Conservation (phyloP, 202 grass and related monocot genomes). For the Bolboschoenoplectus hybrid region DNA sequence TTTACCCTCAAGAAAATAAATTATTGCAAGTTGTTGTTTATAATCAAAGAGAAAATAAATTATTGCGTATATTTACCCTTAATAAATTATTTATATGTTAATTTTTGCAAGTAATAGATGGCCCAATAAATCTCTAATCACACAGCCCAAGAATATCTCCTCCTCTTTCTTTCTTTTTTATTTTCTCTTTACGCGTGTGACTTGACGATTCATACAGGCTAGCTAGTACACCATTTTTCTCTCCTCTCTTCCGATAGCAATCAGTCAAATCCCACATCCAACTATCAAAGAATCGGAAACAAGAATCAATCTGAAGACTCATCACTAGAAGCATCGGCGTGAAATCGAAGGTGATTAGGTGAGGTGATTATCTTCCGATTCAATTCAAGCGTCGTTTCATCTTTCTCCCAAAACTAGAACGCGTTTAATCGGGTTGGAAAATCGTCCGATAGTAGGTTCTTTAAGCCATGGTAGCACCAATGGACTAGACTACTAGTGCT, state of each 20-base stretch:
- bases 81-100: no score
- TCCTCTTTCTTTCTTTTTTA: background rate
- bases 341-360: background rate
- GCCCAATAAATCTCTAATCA: no score
- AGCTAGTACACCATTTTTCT: background rate
- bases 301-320: background rate
- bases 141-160: background rate
- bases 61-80: no score
- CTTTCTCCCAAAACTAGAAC: background rate
- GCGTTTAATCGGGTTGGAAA: background rate
- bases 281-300: background rate
- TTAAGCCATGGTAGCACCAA: background rate
- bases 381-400: background rate
- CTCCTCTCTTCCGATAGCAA: background rate
- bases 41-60: no score
- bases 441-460: background rate
- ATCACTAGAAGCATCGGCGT: background rate
- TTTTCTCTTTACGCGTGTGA: background rate
- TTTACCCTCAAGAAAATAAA: no score
- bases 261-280: background rate
- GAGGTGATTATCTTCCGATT: background rate
- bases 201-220: no score
- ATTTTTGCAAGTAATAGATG: no score
- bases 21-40: no score
- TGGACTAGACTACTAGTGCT: no score